Base-by-base conservation (phyloP, 768 basidiomycete species). In the Lanmaoa pseudosensibilis region DNA sequence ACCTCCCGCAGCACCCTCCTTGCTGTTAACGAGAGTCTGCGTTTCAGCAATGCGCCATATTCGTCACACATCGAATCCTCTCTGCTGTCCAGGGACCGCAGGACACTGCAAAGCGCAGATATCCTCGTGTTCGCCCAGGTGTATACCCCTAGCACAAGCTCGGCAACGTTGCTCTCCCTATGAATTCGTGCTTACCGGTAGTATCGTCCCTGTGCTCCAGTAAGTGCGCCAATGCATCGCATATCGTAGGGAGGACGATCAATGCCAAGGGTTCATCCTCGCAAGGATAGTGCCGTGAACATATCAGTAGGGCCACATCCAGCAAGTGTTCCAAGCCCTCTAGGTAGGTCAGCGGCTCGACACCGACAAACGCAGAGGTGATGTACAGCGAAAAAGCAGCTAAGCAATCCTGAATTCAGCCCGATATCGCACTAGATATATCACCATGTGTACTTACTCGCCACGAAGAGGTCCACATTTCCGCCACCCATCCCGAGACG, bases 201-300 rank as follows among this genome's bases (percentile, higher is more conserved):
- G 37, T 45, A 19, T 63, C 49, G 23, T 70, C 65, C 32, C 54
- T 56, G 36, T 67, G 48, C 43, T 63, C 65, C 32, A 77, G 54
- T 16, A 88, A 61, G 46, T 66, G 71, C 3, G 66, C 53, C 51
- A 89, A 61, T 12, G 80, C 85, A 33, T 65, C 59, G 57, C 83
- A 88, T 52, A 90, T 68, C 16, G 72, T 67, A 10, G 83, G 77
- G 46, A 76, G 75, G 11, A 80, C 69, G 30, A 85, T 60, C 44
- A 86, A 60, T 11, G 80, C 80, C 25, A 87, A 70, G 2, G 80
- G 71, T 55, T 81, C 80, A 30, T 83, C 77, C 36, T 80, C 78
- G 27, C 69, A 75, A n/a, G 69, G 34, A 53, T 78, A 77, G 40
- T 79, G 69, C 25, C 69, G 74, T n/a, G 76, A 72, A 33, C 83